These are phyloP conservation scores for Salvia hispanica DNA, from an alignment of 257 asterid species.

Conservation along the genomic window DNA sequence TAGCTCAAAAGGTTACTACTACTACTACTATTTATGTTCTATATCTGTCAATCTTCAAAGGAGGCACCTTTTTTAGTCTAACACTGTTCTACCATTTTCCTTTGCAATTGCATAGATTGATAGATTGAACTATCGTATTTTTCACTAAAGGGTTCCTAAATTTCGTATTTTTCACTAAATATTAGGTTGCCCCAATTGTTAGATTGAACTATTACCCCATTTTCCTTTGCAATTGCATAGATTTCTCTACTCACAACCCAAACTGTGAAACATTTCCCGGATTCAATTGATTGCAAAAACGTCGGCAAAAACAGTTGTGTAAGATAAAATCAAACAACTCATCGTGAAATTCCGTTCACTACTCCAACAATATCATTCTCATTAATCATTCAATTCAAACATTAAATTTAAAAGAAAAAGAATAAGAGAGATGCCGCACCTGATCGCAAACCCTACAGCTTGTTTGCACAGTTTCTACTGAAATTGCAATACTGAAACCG, in stretches of 20 bases:
- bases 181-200: not conserved
- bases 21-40: no score
- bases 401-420: not conserved
- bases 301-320: not conserved
- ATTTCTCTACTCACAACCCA: not conserved
- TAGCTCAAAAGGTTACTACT: not conserved
- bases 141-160: not conserved
- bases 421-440: constrained; percentile 24
- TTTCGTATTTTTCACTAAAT: not conserved
- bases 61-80: not conserved
- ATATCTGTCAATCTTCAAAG: not conserved
- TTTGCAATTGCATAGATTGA: no score
- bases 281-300: not conserved
- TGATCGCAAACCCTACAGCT: constrained; percentile 36
- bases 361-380: not conserved
- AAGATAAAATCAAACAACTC: not conserved
- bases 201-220: not conserved
- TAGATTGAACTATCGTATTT: no score
- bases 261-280: no score
- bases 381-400: constrained; percentile 1
- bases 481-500: not conserved
- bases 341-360: not conserved
- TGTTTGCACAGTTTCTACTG: not conserved
- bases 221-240: not conserved
- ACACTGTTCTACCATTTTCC: constrained; percentile 1